phyloP scores from a whole-genome alignment of 208 protist species.

The Tritrichomonas musculus region DNA sequence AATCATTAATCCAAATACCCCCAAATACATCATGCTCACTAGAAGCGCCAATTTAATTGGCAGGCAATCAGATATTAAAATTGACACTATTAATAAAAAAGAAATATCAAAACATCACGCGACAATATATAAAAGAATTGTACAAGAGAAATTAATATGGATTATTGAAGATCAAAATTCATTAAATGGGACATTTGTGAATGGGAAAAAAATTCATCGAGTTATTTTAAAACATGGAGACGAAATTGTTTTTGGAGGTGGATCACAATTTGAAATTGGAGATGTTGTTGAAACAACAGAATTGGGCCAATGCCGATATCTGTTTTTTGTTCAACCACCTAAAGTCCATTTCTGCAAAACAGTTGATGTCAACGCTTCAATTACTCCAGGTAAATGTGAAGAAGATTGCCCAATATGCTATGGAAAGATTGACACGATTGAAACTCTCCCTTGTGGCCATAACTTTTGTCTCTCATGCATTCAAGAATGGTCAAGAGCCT shows the following conservation, averaged over 20 bases:
- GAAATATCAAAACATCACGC: constrained; percentile 26
- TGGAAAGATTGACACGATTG: background rate
- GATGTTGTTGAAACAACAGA: background rate
- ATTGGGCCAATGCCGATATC: background rate
- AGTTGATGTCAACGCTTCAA: background rate
- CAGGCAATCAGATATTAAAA: background rate
- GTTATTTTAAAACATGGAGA: background rate
- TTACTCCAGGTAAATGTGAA: background rate
- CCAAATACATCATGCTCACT: background rate
- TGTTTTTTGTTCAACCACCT: background rate
- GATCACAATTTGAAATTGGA: background rate
- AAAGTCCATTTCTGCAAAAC: background rate
- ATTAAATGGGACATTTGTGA: constrained; percentile 19
- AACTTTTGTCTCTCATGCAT: background rate
- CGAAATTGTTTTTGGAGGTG: constrained; percentile 29
- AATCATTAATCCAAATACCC: background rate
- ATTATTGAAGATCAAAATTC: constrained; percentile 24
- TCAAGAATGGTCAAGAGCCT: background rate
- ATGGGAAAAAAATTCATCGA: constrained; percentile 28
- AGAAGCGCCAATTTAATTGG: background rate
- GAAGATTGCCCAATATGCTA: constrained; percentile 8
- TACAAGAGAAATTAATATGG: background rate
- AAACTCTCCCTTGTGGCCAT: background rate
- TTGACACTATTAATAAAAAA: background rate
- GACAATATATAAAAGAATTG: background rate